phyloP scores from a whole-genome alignment of 345 rosid genomes.

The Citrus inodora region DNA sequence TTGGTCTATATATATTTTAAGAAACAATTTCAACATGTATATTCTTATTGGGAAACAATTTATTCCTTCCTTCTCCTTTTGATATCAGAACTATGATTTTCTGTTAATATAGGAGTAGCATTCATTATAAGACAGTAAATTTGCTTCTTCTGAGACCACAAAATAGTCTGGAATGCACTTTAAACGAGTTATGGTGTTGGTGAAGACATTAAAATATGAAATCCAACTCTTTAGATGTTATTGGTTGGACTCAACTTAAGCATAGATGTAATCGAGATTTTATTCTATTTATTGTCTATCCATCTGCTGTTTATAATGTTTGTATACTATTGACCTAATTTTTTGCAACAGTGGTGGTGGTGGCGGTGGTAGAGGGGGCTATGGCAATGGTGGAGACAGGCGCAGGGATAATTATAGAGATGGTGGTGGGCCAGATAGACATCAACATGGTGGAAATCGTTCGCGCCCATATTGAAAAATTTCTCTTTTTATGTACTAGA shows the following conservation, averaged over 20 bases:
- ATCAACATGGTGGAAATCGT: conserved; percentile 81
- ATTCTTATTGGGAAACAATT: not conserved
- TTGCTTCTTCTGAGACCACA: not conserved
- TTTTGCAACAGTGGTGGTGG: conserved; percentile 34
- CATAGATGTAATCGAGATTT: not conserved
- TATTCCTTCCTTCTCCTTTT: not conserved
- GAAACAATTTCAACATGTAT: not conserved
- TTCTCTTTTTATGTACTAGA: conserved; percentile 55
- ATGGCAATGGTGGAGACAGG: conserved; percentile 85
- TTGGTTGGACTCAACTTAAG: not conserved
- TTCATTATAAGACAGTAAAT: not conserved
- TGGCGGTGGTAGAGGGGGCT: conserved; percentile 59
- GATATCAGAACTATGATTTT: not conserved
- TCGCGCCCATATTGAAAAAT: conserved; percentile 78
- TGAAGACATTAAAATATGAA: not conserved
- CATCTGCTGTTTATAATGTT: not conserved
- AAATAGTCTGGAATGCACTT: not conserved
- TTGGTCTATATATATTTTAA: not conserved
- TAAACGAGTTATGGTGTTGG: not conserved
- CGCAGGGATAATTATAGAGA: conserved; percentile 72
- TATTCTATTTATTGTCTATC: not conserved
- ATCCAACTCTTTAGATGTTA: not conserved
- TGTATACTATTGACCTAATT: conserved; percentile 18
- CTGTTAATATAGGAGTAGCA: not conserved
- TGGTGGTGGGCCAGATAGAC: conserved; percentile 84